Conservation (phyloP, 495 filamentous ascomycete species). For the Penicillium turbatum region DNA sequence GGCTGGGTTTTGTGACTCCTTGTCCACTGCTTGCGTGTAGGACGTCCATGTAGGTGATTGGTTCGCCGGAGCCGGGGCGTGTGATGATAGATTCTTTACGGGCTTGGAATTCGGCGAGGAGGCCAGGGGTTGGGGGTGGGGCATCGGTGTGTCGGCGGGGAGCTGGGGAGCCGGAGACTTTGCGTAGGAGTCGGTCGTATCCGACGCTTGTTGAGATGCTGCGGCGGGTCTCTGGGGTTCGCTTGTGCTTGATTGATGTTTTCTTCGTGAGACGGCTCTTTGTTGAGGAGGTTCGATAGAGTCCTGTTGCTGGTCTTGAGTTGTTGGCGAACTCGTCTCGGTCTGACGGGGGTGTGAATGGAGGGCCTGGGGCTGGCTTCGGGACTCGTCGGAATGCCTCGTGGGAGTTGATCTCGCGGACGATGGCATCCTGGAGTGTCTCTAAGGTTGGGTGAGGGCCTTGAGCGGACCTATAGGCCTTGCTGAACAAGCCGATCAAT, state of each 20-base stretch:
- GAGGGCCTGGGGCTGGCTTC: slow-evolving; percentile 31
- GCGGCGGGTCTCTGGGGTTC: slow-evolving; percentile 28
- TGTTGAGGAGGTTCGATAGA: slow-evolving; percentile 25
- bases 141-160: slow-evolving; percentile 44
- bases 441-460: slow-evolving; percentile 40
- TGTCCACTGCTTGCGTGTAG: slow-evolving; percentile 26
- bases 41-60: slow-evolving; percentile 37
- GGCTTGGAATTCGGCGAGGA: slow-evolving; percentile 26
- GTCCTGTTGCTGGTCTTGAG: slow-evolving; percentile 3
- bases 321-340: slow-evolving; percentile 21
- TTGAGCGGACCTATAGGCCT: slow-evolving; percentile 34
- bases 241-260: slow-evolving; percentile 33
- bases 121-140: slow-evolving; percentile 31
- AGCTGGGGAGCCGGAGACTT: slow-evolving; percentile 14
- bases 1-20: not conserved
- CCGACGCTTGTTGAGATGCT: slow-evolving; percentile 35
- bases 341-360: slow-evolving; percentile 35
- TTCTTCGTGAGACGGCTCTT: slow-evolving; percentile 22
- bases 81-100: slow-evolving; percentile 5
- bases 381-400: slow-evolving; percentile 43
- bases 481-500: slow-evolving; percentile 44
- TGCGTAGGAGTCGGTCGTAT: slow-evolving; percentile 21
- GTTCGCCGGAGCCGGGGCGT: slow-evolving; percentile 10
- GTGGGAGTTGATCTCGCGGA: slow-evolving; percentile 48
- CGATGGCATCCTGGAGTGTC: slow-evolving; percentile 44